Evolutionary conservation across 1,284 basidiomycete species (phyloP).

Genomic region (Amylostereum areolatum): DNA sequence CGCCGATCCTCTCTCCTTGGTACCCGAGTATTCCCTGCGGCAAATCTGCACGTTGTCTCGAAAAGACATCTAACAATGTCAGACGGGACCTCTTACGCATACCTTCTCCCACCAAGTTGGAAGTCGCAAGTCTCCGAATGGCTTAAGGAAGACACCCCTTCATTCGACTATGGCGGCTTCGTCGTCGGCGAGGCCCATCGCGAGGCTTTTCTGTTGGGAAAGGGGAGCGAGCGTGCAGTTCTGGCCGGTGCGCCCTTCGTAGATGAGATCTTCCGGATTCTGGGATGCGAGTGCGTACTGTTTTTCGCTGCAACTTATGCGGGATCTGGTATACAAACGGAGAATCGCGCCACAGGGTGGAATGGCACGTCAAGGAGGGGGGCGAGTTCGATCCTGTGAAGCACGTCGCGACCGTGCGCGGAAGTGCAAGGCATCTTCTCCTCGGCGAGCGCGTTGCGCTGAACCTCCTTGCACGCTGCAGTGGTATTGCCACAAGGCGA

Average conservation of each 20-base stretch:
- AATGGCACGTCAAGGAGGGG: slow-evolving; percentile 91
- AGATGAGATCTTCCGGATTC: slow-evolving; percentile 86
- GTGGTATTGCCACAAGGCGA: slow-evolving; percentile 93
- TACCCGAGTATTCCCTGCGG: no score
- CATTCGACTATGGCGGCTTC: slow-evolving; percentile 96
- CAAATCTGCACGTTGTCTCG: no score
- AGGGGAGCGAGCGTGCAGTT: slow-evolving; percentile 70
- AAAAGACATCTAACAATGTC: not conserved
- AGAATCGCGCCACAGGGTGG: slow-evolving; percentile 51
- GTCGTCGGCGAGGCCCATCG: slow-evolving; percentile 90
- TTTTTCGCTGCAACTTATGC: not conserved
- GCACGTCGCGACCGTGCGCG: slow-evolving; percentile 89
- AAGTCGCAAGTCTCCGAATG: slow-evolving; percentile 75
- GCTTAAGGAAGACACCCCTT: slow-evolving; percentile 93
- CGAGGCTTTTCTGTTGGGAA: slow-evolving; percentile 88
- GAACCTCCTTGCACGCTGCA: slow-evolving; percentile 92
- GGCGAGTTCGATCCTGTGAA: slow-evolving; percentile 73
- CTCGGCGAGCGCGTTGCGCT: slow-evolving; percentile 93
- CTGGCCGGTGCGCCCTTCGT: slow-evolving; percentile 96
- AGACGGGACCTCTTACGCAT: slow-evolving; percentile 37
- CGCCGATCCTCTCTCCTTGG: no score
- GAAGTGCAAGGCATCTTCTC: slow-evolving; percentile 85
- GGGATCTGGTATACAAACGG: not conserved
- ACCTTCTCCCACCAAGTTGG: slow-evolving; percentile 90
- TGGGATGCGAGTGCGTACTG: slow-evolving; percentile 79